Conservation (phyloP, 116 monocot species). For the Iris pallida region DNA sequence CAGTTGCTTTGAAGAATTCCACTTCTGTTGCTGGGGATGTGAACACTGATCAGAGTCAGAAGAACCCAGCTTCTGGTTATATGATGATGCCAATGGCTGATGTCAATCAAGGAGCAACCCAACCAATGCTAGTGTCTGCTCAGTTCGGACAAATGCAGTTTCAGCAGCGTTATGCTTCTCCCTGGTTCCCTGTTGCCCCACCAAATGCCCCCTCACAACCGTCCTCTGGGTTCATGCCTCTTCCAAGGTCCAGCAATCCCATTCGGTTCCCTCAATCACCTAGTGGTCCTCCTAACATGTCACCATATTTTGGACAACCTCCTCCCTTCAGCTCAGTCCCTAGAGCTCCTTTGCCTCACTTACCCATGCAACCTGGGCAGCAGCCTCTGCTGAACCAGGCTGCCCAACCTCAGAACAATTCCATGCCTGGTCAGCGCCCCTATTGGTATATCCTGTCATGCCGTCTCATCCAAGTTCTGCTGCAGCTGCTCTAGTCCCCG, state of each 20-base stretch:
- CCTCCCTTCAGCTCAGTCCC: constrained; percentile 20
- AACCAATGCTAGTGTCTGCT: constrained; percentile 21
- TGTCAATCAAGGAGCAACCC: constrained; percentile 23
- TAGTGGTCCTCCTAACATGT: constrained; percentile 7
- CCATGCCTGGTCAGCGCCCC: constrained; percentile 19
- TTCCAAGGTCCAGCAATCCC: constrained; percentile 24
- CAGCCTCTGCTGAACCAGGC: constrained; percentile 26
- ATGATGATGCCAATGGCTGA: constrained; percentile 5
- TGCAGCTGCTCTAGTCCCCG: constrained; percentile 12
- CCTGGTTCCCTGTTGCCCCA: constrained; percentile 36
- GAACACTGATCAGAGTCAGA: constrained; percentile 3
- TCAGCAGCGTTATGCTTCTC: constrained; percentile 34
- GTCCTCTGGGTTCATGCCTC: constrained; percentile 19
- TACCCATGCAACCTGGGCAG: constrained; percentile 27
- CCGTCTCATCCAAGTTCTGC: constrained; percentile 10
- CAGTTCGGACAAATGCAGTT: constrained; percentile 30
- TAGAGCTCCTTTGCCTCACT: constrained; percentile 31
- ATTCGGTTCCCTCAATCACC: constrained; percentile 21
- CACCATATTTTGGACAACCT: constrained; percentile 18
- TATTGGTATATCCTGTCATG: constrained; percentile 20
- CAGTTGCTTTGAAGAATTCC: constrained; percentile 21
- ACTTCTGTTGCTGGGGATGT: constrained; percentile 11
- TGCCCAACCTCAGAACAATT: constrained; percentile 1
- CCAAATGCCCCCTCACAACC: constrained; percentile 18
- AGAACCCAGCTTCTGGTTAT: constrained; percentile 20